phyloP scores from a whole-genome alignment of 805 yeast species.

The Starmerella ratchasimensis region DNA sequence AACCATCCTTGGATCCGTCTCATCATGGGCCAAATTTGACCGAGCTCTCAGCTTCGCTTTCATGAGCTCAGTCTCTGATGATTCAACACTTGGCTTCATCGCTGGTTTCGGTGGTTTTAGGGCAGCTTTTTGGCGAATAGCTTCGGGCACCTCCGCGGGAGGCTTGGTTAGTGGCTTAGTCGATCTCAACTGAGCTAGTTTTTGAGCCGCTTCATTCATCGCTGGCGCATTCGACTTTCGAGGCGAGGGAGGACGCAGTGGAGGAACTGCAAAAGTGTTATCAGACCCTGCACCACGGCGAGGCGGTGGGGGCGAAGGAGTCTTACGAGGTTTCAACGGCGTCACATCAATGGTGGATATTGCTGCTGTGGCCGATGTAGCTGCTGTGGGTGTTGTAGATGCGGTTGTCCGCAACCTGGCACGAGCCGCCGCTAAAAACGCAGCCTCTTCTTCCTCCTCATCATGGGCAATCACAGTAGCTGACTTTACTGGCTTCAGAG shows the following conservation, averaged over 20 bases:
- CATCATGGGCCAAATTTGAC: slow-evolving; percentile 3
- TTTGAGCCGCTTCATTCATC: slow-evolving; percentile 13
- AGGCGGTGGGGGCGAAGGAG: slow-evolving; percentile 2
- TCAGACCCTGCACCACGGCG: no score
- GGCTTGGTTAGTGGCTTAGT: slow-evolving; percentile 14
- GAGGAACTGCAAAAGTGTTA: slow-evolving; percentile 7
- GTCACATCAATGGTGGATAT: no score
- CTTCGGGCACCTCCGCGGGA: slow-evolving; percentile 13
- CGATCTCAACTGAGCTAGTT: slow-evolving; percentile 16
- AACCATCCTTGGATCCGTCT: slow-evolving; percentile 9
- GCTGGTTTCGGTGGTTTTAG: slow-evolving; percentile 12
- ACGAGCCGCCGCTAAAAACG: slow-evolving; percentile 12
- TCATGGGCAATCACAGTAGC: slow-evolving; percentile 6
- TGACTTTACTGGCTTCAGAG: slow-evolving; percentile 1
- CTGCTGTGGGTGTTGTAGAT: not conserved
- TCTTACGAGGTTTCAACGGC: not conserved
- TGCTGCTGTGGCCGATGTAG: not conserved
- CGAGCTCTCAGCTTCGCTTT: slow-evolving; percentile 6
- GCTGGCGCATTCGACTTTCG: slow-evolving; percentile 10
- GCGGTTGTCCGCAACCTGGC: slow-evolving; percentile 1
- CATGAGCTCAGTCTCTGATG: slow-evolving; percentile 4
- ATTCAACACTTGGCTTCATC: not conserved
- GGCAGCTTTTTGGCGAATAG: slow-evolving; percentile 8
- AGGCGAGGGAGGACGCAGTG: slow-evolving; percentile 11
- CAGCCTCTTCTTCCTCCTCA: slow-evolving; percentile 12